phyloP scores from a whole-genome alignment of 2,329 filamentous ascomycete species.

The Aureobasidium subglaciale region DNA sequence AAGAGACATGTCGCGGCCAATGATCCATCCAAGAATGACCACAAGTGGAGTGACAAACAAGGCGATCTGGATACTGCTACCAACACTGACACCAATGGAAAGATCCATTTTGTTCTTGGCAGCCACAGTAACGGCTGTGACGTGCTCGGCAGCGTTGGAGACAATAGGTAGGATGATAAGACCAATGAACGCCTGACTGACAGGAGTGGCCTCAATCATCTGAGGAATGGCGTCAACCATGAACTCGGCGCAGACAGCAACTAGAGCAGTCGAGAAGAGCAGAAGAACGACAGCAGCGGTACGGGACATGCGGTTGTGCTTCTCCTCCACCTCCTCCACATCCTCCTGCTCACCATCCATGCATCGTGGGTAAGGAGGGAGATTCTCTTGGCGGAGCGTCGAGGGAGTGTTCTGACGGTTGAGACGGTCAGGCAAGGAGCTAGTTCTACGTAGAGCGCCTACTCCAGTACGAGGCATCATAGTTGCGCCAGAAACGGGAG shows the following conservation, averaged over 20 bases:
- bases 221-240: constrained; percentile 66
- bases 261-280: constrained; percentile 47
- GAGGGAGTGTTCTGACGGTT: constrained; percentile 30
- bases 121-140: constrained; percentile 71
- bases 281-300: constrained; percentile 51
- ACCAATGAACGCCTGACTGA: constrained; percentile 70
- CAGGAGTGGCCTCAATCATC: constrained; percentile 51
- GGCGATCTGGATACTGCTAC: constrained; percentile 73
- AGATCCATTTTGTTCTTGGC: constrained; percentile 82
- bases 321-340: constrained; percentile 26
- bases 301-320: constrained; percentile 44
- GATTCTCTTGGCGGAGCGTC: not conserved
- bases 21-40: constrained; percentile 71
- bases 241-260: constrained; percentile 62
- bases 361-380: constrained; percentile 6
- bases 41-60: constrained; percentile 71
- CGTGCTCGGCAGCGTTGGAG: constrained; percentile 77
- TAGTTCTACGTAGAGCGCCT: constrained; percentile 61
- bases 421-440: constrained; percentile 64
- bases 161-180: constrained; percentile 75
- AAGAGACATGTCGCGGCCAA: constrained; percentile 62
- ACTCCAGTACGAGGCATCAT: constrained; percentile 21
- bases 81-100: constrained; percentile 72
- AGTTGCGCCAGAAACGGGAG: constrained; percentile 21
- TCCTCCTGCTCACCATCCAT: not conserved